Evolutionary conservation across 1,139 yeast genomes (phyloP).

Genomic region (Hyphopichia wangnamkhiaoensis): DNA sequence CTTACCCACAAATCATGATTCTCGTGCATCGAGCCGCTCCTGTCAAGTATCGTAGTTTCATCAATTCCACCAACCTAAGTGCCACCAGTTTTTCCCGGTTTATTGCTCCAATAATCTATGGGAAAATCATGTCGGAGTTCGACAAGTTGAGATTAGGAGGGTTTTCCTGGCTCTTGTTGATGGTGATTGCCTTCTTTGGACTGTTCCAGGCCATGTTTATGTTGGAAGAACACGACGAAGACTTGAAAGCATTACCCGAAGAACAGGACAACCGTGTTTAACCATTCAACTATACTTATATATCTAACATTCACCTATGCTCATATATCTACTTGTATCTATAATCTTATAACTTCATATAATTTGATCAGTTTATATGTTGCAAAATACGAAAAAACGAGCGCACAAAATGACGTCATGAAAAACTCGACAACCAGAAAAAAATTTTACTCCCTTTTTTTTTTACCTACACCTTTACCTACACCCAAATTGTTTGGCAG

Average conservation of each 20-base stretch:
- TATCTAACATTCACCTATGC: too few relatives aligned
- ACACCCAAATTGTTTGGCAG: too few relatives aligned
- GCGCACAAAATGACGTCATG: too few relatives aligned
- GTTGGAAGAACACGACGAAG: constrained; percentile 32
- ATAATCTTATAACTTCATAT: too few relatives aligned
- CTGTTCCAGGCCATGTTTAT: constrained; percentile 30
- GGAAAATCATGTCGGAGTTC: constrained; percentile 52
- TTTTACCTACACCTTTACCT: too few relatives aligned
- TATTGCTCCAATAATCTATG: constrained; percentile 63
- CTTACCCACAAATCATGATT: constrained; percentile 15
- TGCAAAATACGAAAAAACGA: too few relatives aligned
- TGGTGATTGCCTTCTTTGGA: constrained; percentile 36
- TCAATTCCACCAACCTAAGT: constrained; percentile 52
- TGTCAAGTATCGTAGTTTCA: constrained; percentile 48
- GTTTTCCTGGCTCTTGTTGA: constrained; percentile 51
- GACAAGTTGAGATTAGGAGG: constrained; percentile 44
- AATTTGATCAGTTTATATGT: too few relatives aligned
- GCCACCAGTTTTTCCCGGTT: constrained; percentile 57
- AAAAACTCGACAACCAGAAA: too few relatives aligned
- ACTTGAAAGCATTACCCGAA: not conserved
- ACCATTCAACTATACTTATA: too few relatives aligned
- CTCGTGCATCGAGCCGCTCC: constrained; percentile 51
- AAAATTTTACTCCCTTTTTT: too few relatives aligned
- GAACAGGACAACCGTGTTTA: not conserved
- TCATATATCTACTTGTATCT: too few relatives aligned